Base-by-base conservation (phyloP, 164 flowering plant species). In the Dillenia turbinata region DNA sequence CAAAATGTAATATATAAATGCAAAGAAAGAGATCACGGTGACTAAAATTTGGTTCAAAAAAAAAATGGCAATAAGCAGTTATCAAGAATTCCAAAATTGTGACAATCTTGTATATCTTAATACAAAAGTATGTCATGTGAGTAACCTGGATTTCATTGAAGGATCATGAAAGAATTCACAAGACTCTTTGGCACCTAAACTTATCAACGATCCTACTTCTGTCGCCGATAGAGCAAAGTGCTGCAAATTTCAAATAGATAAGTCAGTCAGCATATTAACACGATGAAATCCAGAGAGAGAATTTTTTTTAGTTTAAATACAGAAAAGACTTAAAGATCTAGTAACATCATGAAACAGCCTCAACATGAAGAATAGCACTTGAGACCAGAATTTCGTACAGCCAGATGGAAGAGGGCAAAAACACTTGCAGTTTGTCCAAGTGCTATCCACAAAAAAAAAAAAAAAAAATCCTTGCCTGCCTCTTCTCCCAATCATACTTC, bases 91-190 rank as follows among this genome's bases (percentile, higher is more conserved):
- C 15, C 9, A 2, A 51, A 52, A 52, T 40, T 59, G 54, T 47
- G 43, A 19, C 47, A 22, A n/a, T 60, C 43, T 40, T 60, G 40
- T 22, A 44, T 8, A 12, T 8, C 1, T 9, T 2, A 9, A 7
- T 14, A 60, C 15, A 50, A 3, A 16, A 59, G 10, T 43, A 48
- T 5, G 40, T 5, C 15, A 67, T 51, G 52, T 17, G 47, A 66
- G 19, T 19, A 56, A 93, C 98, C 90, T 94, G 53, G 88, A 66
- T 50, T 68, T 52, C 86, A 87, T 86, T 49, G 91, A 77, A 64
- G 97, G 97, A 53, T 94, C 98, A 70, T 94, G 98, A 69, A 86
- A 89, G 69, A 94, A 85, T 73, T 94, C 98, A 67, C 89, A 86
- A 15, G 95, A 73, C 48, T 82, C 91, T 16, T 19, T 59, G 49